Percentiles rank a stretch among this genome's conserved stretches.
Evolutionary conservation across 2,329 filamentous ascomycete species (phyloP).

Genomic region (Rachicladosporium sp.): DNA sequence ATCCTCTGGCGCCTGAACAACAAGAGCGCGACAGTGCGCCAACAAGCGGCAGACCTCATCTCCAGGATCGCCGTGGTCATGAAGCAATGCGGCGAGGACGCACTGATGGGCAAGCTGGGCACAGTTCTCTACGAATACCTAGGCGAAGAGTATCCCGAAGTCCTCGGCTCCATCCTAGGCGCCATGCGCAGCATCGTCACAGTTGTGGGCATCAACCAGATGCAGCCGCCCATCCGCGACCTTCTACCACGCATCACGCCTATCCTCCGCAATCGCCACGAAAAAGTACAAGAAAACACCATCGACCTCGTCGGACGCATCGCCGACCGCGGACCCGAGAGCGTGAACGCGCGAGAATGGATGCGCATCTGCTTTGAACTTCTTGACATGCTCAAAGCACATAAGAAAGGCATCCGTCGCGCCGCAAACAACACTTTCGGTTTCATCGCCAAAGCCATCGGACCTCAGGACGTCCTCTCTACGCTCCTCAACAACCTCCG

Average conservation of each 20-base stretch:
- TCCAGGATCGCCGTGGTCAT: conserved; percentile 97
- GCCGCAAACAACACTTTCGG: conserved; percentile 99
- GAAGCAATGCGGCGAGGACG: conserved; percentile 96
- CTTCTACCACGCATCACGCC: conserved; percentile 87
- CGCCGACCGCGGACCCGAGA: conserved; percentile 89
- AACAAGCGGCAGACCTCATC: conserved; percentile 92
- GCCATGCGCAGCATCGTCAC: conserved; percentile 93
- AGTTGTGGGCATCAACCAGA: conserved; percentile 92
- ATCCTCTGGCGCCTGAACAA: conserved; percentile 96
- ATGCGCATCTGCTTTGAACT: conserved; percentile 99
- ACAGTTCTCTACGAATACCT: conserved; percentile 95
- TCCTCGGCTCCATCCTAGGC: conserved; percentile 89
- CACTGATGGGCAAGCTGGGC: conserved; percentile 87
- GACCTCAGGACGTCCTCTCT: conserved; percentile 90
- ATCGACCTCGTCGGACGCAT: conserved; percentile 97
- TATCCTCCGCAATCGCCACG: conserved; percentile 95
- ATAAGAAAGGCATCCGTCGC: conserved; percentile 97
- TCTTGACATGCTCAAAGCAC: conserved; percentile 97
- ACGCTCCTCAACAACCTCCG: conserved; percentile 93
- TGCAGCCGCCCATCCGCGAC: conserved; percentile 97
- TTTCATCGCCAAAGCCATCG: conserved; percentile 98
- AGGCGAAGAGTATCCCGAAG: conserved; percentile 96
- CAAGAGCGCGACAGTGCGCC: conserved; percentile 90
- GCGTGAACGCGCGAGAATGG: conserved; percentile 94
- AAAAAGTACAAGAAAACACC: conserved; percentile 98